These are phyloP conservation scores for Kurtzmaniella quercitrusa DNA, from an alignment of 1,139 yeast genomes.

Conservation along the genomic window DNA sequence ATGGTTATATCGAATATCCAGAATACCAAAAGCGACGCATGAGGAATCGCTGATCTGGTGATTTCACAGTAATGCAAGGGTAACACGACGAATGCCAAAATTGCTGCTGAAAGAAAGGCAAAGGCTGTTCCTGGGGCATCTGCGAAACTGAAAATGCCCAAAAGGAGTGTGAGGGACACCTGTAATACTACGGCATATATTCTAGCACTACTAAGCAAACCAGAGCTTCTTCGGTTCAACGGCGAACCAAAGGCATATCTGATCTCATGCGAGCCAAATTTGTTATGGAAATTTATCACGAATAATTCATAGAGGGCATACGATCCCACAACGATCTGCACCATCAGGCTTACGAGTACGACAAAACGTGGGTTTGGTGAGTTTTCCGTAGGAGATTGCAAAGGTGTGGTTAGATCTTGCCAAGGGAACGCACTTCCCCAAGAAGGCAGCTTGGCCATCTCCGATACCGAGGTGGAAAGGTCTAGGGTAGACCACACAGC, in stretches of 20 bases:
- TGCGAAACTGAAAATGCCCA: conserved; percentile 14
- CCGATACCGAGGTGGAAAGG: background rate
- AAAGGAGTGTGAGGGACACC: conserved; percentile 13
- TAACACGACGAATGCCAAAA: conserved; percentile 13
- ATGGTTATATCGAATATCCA: conserved; percentile 21
- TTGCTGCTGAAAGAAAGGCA: conserved; percentile 12
- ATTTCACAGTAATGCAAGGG: conserved; percentile 33
- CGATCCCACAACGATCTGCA: conserved; percentile 11
- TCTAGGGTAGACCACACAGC: background rate
- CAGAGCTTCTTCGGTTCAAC: conserved; percentile 23
- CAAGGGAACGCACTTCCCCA: background rate
- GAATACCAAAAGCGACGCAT: conserved; percentile 25
- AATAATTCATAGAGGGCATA: conserved; percentile 16
- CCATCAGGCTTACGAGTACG: conserved; percentile 14
- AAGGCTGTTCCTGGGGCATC: conserved; percentile 9
- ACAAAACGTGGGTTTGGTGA: conserved; percentile 31
- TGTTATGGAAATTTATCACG: conserved; percentile 16
- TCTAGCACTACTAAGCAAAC: conserved; percentile 21
- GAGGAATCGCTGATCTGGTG: conserved; percentile 22
- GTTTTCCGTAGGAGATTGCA: conserved; percentile 20
- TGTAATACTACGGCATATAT: conserved; percentile 22
- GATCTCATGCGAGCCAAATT: conserved; percentile 23
- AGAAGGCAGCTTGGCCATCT: background rate
- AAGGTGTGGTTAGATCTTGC: conserved; percentile 12
- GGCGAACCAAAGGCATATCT: conserved; percentile 28